Base-by-base conservation (phyloP, 768 basidiomycete species). In the Gymnopilus junonius region DNA sequence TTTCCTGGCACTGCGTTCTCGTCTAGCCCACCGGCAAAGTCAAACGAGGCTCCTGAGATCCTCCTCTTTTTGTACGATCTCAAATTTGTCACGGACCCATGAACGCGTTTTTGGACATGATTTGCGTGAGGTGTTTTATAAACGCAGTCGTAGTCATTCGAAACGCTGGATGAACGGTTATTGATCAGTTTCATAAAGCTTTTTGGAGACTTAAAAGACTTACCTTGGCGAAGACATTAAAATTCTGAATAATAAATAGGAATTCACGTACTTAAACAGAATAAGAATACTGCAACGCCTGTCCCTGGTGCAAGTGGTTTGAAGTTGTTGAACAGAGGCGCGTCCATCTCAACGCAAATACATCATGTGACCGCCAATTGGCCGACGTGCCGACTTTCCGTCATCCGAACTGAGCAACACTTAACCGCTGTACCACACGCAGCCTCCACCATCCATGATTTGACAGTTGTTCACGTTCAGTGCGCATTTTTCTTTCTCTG, bases 31-130 rank as follows among this genome's bases (percentile, higher is more conserved):
- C 40, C 62, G 8, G 32, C 59, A 46, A 68, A 35, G 53, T 74
- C 72, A 12, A 64, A 53, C 1, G 65, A 61, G 10, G 67, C 57
- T 17, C 63, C 51, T 12, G 71, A 74, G 31, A 68, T 59, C 35
- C 69, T 69, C 53, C 65, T 62, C 42, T 70, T 64, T 59, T 75
- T 73, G 12, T 70, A 69, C 4, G 71, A 71, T 25, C 63, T 58
- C 27, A 74, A 34, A 50, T 72, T 74, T 15, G 71, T 71, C 1
- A 69, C 69, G 51, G 73, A 69, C 29, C 57, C 68, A 45, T 71
- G 65, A 27, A 64, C 35, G 25, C 69, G 61, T 53, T 71, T 71
- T n/a, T 51, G 27, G 23, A 60, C 20, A 31, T 59, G 55, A 4
- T 45, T 17, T 2, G 56, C 32, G 4, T 34, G 15, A 29, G 70